Evolutionary conservation across 306 rosid species (phyloP).

Genomic region (Fragaria nilgerrensis): DNA sequence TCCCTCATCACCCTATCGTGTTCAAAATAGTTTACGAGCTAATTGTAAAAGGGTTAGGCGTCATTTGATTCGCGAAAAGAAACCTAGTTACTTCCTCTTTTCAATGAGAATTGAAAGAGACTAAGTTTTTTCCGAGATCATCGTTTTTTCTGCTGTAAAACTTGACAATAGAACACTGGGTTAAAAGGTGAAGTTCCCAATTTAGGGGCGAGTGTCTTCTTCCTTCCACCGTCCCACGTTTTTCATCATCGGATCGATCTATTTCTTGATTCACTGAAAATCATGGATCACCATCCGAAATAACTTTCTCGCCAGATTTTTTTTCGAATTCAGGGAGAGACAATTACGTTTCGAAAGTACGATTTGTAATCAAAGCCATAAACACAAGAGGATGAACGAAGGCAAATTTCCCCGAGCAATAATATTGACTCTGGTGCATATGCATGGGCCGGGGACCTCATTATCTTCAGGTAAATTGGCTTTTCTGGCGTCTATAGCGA

Average conservation of each 20-base stretch:
- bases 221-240: neutral
- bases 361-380: neutral
- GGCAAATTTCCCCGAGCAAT: neutral
- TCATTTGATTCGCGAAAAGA: too few relatives aligned
- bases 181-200: neutral
- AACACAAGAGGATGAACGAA: neutral
- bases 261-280: neutral
- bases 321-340: neutral
- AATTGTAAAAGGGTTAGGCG: too few relatives aligned
- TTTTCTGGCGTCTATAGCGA: conserved; percentile 2
- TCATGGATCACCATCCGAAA: neutral
- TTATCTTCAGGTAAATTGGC: neutral
- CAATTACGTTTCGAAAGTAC: neutral
- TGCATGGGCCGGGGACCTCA: neutral
- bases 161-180: neutral
- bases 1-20: neutral
- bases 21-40: too few relatives aligned
- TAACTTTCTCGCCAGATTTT: neutral
- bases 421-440: neutral
- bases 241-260: neutral
- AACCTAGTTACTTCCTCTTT: too few relatives aligned
- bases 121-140: too few relatives aligned
- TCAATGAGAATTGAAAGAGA: too few relatives aligned
- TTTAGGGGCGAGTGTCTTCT: neutral
- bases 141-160: too few relatives aligned